Base-by-base conservation (phyloP, 179 eudicot species). In the Corrigiola litoralis region DNA sequence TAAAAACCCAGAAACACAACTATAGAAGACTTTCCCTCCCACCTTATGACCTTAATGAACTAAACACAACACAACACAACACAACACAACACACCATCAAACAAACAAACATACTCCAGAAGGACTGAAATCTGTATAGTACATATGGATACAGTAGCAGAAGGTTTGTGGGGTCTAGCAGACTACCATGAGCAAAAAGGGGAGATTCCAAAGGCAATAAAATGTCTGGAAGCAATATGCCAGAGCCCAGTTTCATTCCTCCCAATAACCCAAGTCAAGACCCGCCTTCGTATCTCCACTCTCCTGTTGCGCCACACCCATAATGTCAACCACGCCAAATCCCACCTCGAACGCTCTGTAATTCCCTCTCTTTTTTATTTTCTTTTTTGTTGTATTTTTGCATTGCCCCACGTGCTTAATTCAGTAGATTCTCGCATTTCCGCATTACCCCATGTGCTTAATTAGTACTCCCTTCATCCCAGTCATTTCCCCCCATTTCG, bases 281-380 rank as follows among this genome's bases (percentile, higher is more conserved):
- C 97, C 24, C 94, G 98, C 6, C 84, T 92, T 52, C 87, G 98
- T 17, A 59, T 87, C 53, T 89, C 97, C n/a, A 71, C 87, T 14
- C 77, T 92, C 18, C 85, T 92, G 61, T 74, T 92, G 72, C 82
- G 80, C 49, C 85, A 87, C 65, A 73, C 92, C 17, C 86, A 92
- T 53, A 87, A 92, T 61, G 85, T 92, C 65, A 92, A 81, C 58
- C 89, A 90, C 48, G 97, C 98, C 58, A 90, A 87, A 55, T 52
- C 96, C 46, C 98, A 92, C 75, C 98, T 92, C 58, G 95, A 92
- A 58, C 97, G 98, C 52, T 72, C 88, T 25, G 96, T 90, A 73
- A 56, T 53, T 64, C 4, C 36, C 17, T 9, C 12, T 32, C 24
- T 10, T 34, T 51, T 33, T 28, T n/a, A 6, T 17, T 34, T 11